Evolutionary conservation across 352 stramenopile genomes (phyloP).

Genomic region (Globisporangium paddicum): DNA sequence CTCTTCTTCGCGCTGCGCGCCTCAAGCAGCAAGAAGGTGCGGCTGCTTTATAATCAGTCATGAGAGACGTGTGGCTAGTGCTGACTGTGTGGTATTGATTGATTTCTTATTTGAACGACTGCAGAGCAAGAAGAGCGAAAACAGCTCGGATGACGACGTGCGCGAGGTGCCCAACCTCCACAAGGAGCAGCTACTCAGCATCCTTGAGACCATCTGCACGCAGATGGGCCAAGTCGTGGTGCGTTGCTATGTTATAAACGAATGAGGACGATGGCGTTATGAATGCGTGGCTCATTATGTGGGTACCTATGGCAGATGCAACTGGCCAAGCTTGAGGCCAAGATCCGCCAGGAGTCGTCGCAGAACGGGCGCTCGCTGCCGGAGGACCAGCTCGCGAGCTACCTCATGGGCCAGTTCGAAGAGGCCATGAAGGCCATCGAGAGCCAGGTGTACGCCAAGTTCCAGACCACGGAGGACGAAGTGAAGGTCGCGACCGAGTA

Average conservation of each 20-base stretch:
- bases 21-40: constrained; percentile 29
- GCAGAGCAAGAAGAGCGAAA: constrained; percentile 50
- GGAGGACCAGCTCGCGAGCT: constrained; percentile 83
- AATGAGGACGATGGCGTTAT: not conserved
- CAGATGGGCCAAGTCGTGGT: constrained; percentile 88
- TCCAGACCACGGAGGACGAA: constrained; percentile 86
- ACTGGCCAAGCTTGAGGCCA: constrained; percentile 82
- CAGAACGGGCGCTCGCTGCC: constrained; percentile 76
- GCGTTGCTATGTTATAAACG: too few species aligned
- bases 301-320: constrained; percentile 55
- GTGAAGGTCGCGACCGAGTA: constrained; percentile 85
- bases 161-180: constrained; percentile 79
- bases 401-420: constrained; percentile 88
- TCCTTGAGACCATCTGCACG: constrained; percentile 84
- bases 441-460: constrained; percentile 86
- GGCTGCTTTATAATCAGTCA: too few species aligned
- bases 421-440: constrained; percentile 89
- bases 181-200: constrained; percentile 85
- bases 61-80: constrained; percentile 5
- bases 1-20: constrained; percentile 50
- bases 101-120: not conserved
- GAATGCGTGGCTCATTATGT: constrained; percentile 2
- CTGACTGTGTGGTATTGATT: not conserved
- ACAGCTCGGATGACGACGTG: constrained; percentile 48
- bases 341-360: constrained; percentile 86